Percentiles rank a stretch among this genome's conserved stretches.
phyloP scores from a whole-genome alignment of 2,329 filamentous ascomycete species.

The Monilinia aucupariae region DNA sequence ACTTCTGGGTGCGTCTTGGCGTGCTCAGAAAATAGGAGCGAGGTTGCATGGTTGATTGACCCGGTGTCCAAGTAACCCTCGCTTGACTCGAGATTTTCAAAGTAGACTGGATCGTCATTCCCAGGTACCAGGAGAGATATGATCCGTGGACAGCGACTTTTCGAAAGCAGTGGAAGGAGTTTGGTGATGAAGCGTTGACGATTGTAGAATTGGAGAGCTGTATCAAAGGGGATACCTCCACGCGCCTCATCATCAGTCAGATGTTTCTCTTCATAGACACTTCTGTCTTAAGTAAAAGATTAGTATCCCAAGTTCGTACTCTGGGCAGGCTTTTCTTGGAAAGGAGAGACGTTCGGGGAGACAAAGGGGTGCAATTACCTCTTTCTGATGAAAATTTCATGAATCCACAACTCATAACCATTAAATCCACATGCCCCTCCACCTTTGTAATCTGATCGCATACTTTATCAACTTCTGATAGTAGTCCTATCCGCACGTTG shows the following conservation, averaged over 20 bases:
- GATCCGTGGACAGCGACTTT: conserved; percentile 4
- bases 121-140: not conserved
- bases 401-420: conserved; percentile 1
- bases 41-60: not conserved
- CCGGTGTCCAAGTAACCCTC: not conserved
- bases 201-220: not conserved
- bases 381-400: not conserved
- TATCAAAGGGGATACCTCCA: not conserved
- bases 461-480: not conserved
- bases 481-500: not conserved
- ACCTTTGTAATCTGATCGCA: not conserved
- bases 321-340: not conserved
- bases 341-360: not conserved
- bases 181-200: conserved; percentile 9
- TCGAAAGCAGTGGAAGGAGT: not conserved
- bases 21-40: not conserved
- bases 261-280: not conserved
- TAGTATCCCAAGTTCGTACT: not conserved
- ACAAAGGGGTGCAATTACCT: not conserved
- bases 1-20: not conserved
- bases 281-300: not conserved
- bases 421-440: conserved; percentile 1
- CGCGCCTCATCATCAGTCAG: not conserved
- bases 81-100: not conserved
- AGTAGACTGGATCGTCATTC: not conserved